Evolutionary conservation across 768 basidiomycete species (phyloP).

Genomic region (Lyophyllum atratum): DNA sequence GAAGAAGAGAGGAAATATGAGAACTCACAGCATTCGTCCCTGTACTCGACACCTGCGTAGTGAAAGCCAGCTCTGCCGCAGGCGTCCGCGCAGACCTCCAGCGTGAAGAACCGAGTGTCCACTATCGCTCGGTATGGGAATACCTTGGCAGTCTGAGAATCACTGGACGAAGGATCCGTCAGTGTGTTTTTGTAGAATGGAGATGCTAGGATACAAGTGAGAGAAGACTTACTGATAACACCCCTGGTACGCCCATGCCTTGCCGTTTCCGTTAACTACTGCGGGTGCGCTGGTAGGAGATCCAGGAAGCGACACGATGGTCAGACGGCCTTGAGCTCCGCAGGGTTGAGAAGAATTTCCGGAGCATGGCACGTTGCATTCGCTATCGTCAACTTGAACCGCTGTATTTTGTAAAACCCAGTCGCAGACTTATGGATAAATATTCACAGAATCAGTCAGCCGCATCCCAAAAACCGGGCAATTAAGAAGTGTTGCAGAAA

Average conservation of each 20-base stretch:
- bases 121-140: constrained; percentile 1
- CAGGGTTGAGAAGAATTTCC: constrained; percentile 14
- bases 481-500: too few species aligned
- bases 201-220: background rate
- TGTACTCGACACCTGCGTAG: constrained; percentile 8
- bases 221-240: constrained; percentile 8
- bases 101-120: constrained; percentile 6
- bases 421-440: background rate
- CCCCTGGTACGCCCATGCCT: constrained; percentile 12
- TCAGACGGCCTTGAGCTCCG: constrained; percentile 8
- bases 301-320: background rate
- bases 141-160: constrained; percentile 5
- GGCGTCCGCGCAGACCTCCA: constrained; percentile 4
- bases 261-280: background rate
- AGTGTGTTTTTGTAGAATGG: background rate
- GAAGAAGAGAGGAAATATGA: background rate
- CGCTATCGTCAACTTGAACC: constrained; percentile 11
- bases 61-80: constrained; percentile 1
- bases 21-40: constrained; percentile 11
- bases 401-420: constrained; percentile 15
- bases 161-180: background rate
- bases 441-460: background rate
- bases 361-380: constrained; percentile 12
- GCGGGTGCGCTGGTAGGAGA: constrained; percentile 11
- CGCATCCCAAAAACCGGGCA: background rate